Conservation (phyloP, 352 stramenopile genomes). For the Phytophthora ramorum region DNA sequence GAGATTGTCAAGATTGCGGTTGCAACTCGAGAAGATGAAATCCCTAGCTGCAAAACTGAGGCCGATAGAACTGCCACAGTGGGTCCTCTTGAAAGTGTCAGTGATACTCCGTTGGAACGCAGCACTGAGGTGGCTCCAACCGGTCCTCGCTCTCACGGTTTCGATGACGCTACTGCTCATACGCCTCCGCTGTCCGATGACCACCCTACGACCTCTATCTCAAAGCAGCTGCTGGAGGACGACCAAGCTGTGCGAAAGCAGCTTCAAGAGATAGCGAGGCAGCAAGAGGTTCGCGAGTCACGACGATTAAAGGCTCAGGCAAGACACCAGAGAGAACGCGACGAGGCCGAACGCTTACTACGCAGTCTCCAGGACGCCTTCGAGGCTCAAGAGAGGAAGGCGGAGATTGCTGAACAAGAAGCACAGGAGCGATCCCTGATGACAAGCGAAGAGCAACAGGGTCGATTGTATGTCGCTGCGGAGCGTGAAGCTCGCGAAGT, state of each 20-base stretch:
- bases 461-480: constrained; percentile 11
- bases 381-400: constrained; percentile 20
- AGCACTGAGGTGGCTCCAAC: background rate
- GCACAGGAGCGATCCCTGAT: constrained; percentile 23
- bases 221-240: background rate
- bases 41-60: background rate
- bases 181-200: background rate
- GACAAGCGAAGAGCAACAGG: constrained; percentile 16
- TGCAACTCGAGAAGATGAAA: background rate
- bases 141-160: background rate
- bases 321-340: constrained; percentile 17
- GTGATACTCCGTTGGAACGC: background rate
- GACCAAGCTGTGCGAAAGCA: constrained; percentile 7
- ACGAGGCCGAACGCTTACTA: constrained; percentile 19
- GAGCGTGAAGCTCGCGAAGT: constrained; percentile 20
- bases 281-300: constrained; percentile 24
- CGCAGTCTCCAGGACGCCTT: constrained; percentile 29
- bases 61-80: background rate
- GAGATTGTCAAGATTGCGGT: background rate
- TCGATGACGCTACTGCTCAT: background rate
- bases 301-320: constrained; percentile 24
- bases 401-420: constrained; percentile 17
- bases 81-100: background rate
- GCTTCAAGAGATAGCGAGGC: constrained; percentile 20
- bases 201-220: background rate